Conservation (phyloP, 805 yeast species). For the Candida xiaguanensis region DNA sequence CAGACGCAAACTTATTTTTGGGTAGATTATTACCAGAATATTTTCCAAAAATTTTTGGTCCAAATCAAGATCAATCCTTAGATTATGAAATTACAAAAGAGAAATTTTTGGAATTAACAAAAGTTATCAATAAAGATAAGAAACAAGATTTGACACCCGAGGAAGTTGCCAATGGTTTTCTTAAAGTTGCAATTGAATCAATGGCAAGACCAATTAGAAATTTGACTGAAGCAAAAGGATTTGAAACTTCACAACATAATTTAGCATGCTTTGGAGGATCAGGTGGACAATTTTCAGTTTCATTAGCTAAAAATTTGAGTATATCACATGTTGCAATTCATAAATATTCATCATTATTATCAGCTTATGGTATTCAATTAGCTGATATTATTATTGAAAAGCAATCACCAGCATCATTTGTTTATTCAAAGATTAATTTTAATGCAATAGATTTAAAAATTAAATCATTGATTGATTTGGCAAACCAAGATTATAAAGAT, state of each 20-base stretch:
- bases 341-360: slow-evolving; percentile 30
- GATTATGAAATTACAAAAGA: slow-evolving; percentile 40
- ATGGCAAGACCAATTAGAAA: slow-evolving; percentile 34
- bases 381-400: slow-evolving; percentile 34
- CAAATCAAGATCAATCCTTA: slow-evolving; percentile 29
- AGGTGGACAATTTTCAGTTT: slow-evolving; percentile 32
- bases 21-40: slow-evolving; percentile 33
- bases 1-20: slow-evolving; percentile 35
- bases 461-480: slow-evolving; percentile 38
- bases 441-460: slow-evolving; percentile 43
- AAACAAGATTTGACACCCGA: slow-evolving; percentile 21
- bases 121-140: slow-evolving; percentile 41
- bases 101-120: slow-evolving; percentile 48
- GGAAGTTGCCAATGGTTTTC: slow-evolving; percentile 31
- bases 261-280: slow-evolving; percentile 36
- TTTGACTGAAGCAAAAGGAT: slow-evolving; percentile 34
- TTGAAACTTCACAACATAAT: slow-evolving; percentile 26
- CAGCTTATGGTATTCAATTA: slow-evolving; percentile 32
- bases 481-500: slow-evolving; percentile 29
- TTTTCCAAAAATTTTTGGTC: slow-evolving; percentile 39
- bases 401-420: slow-evolving; percentile 32
- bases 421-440: slow-evolving; percentile 23
- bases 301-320: slow-evolving; percentile 26
- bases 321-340: slow-evolving; percentile 29
- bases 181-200: slow-evolving; percentile 31